phyloP scores from a whole-genome alignment of 2,329 filamentous ascomycete genomes.

The Claviceps quebecensis region DNA sequence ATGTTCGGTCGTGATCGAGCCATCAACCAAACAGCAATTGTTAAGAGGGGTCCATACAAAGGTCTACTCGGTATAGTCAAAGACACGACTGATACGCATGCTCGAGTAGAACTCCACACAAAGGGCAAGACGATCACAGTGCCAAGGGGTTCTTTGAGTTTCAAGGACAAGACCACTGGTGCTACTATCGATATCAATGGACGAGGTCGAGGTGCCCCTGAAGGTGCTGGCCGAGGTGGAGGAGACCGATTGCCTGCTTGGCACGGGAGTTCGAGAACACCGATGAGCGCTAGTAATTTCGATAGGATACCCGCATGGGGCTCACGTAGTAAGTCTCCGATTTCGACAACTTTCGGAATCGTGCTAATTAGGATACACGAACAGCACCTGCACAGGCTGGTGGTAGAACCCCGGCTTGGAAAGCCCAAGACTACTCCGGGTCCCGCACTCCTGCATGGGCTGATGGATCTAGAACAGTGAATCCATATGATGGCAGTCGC shows the following conservation, averaged over 20 bases:
- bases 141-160: constrained; percentile 64
- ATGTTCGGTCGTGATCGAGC: constrained; percentile 69
- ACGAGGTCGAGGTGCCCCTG: constrained; percentile 31
- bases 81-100: constrained; percentile 74
- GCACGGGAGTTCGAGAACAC: constrained; percentile 55
- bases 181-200: constrained; percentile 58
- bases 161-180: constrained; percentile 75
- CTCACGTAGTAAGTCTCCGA: constrained; percentile 44
- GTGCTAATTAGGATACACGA: not conserved
- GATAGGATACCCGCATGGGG: constrained; percentile 70
- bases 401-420: constrained; percentile 51
- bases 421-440: constrained; percentile 35
- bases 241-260: constrained; percentile 38
- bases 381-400: constrained; percentile 39
- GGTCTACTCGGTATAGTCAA: constrained; percentile 90
- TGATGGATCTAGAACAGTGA: constrained; percentile 52
- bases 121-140: constrained; percentile 87
- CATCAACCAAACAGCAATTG: constrained; percentile 81
- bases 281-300: constrained; percentile 42
- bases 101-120: constrained; percentile 83
- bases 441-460: constrained; percentile 58
- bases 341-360: not conserved
- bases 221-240: constrained; percentile 30
- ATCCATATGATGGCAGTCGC: constrained; percentile 58
- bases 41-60: constrained; percentile 80